Conservation (phyloP, 352 stramenopile genomes). For the Globisporangium carolinianum region DNA sequence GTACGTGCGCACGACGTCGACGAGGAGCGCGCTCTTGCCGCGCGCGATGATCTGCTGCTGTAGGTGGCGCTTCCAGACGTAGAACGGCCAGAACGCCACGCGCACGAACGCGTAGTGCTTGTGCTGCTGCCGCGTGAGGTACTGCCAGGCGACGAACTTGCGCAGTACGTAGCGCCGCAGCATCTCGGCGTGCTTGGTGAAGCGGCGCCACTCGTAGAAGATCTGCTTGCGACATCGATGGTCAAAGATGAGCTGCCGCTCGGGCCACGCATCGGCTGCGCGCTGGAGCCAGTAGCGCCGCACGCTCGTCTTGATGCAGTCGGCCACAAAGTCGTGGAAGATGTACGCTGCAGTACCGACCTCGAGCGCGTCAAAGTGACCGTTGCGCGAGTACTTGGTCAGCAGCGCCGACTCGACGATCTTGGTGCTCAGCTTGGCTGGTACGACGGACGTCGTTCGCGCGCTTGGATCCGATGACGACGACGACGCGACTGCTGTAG, state of each 20-base stretch:
- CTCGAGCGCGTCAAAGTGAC: conserved; percentile 64
- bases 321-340: conserved; percentile 47
- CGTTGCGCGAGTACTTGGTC: conserved; percentile 76
- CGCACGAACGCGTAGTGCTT: conserved; percentile 54
- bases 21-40: conserved; percentile 50
- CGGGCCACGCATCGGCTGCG: conserved; percentile 43
- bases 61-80: conserved; percentile 72
- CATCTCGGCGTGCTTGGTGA: conserved; percentile 31
- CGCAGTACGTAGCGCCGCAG: conserved; percentile 36
- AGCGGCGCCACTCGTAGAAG: conserved; percentile 40
- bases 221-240: conserved; percentile 51
- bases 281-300: conserved; percentile 27
- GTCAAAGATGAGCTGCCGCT: conserved; percentile 50
- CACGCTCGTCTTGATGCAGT: conserved; percentile 43
- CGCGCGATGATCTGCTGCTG: conserved; percentile 59
- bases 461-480: background rate
- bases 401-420: conserved; percentile 51
- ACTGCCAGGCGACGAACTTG: conserved; percentile 63
- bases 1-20: conserved; percentile 47
- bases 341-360: conserved; percentile 34
- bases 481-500: conserved; percentile 6
- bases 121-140: conserved; percentile 36
- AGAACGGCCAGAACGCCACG: conserved; percentile 72
- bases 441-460: conserved; percentile 8
- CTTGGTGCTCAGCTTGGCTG: conserved; percentile 38